A percentile compares a stretch with the other conserved stretches of the same genome.
phyloP scores from a whole-genome alignment of 1,284 basidiomycete genomes.

The Sporisorium scitamineum region DNA sequence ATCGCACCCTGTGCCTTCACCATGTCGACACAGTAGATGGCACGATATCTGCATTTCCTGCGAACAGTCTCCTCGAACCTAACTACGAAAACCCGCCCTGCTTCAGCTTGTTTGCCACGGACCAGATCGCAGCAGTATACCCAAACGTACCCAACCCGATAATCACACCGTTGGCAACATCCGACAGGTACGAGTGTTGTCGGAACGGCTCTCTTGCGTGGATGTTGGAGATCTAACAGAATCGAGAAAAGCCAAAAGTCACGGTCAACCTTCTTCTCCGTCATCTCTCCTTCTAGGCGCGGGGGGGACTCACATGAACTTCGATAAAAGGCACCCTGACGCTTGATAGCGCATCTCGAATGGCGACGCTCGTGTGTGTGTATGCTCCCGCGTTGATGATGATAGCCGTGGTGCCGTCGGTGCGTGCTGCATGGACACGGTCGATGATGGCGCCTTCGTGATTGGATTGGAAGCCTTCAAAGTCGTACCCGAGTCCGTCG shows the following conservation, averaged over 20 bases:
- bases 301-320: constrained; percentile 60
- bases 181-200: constrained; percentile 69
- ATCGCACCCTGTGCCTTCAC: background rate
- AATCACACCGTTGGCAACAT: constrained; percentile 66
- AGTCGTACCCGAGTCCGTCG: constrained; percentile 6
- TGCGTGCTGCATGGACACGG: constrained; percentile 62
- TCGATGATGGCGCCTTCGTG: constrained; percentile 69
- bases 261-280: background rate
- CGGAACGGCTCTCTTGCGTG: constrained; percentile 69
- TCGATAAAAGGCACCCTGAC: constrained; percentile 69
- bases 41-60: background rate
- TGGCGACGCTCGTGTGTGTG: constrained; percentile 68
- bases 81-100: constrained; percentile 1
- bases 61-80: background rate
- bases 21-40: background rate
- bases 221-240: constrained; percentile 64
- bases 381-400: constrained; percentile 69
- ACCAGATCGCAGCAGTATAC: constrained; percentile 43
- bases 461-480: constrained; percentile 66
- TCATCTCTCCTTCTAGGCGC: background rate
- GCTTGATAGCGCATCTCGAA: constrained; percentile 67
- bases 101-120: constrained; percentile 17
- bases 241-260: background rate
- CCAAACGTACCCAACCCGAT: constrained; percentile 57
- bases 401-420: constrained; percentile 45